These are phyloP conservation scores for Fulvia fulva DNA, from an alignment of 2,329 filamentous ascomycete genomes.

Conservation along the genomic window DNA sequence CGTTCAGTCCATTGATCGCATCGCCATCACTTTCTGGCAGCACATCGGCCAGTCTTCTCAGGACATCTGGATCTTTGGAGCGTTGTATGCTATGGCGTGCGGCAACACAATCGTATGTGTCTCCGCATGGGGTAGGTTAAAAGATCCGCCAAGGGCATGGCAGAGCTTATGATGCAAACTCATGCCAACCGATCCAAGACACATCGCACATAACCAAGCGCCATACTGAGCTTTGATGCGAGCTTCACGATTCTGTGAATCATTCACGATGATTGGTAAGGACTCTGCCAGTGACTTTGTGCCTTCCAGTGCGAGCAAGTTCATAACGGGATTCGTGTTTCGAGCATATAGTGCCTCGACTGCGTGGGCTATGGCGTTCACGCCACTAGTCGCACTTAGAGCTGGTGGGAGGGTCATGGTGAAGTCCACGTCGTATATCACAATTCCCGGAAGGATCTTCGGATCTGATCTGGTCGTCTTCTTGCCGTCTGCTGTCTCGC, in stretches of 20 bases:
- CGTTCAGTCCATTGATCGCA: slow-evolving; percentile 55
- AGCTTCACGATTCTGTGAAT: slow-evolving; percentile 45
- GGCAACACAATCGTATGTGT: slow-evolving; percentile 62
- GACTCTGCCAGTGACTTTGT: slow-evolving; percentile 51
- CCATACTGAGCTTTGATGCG: slow-evolving; percentile 56
- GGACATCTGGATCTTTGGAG: slow-evolving; percentile 50
- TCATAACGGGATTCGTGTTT: slow-evolving; percentile 59
- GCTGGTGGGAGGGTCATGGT: slow-evolving; percentile 55
- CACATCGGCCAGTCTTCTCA: slow-evolving; percentile 51
- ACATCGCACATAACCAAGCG: slow-evolving; percentile 61
- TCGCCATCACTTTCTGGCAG: slow-evolving; percentile 57
- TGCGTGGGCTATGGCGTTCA: slow-evolving; percentile 64
- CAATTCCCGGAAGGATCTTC: slow-evolving; percentile 56
- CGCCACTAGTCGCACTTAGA: slow-evolving; percentile 56
- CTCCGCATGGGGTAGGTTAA: slow-evolving; percentile 62
- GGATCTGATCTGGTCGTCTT: slow-evolving; percentile 58
- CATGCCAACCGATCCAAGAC: slow-evolving; percentile 59
- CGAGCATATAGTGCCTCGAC: slow-evolving; percentile 62
- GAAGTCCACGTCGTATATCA: slow-evolving; percentile 63
- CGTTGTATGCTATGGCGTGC: slow-evolving; percentile 61
- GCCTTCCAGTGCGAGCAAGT: slow-evolving; percentile 56
- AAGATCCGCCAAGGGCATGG: slow-evolving; percentile 60
- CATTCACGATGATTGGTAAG: slow-evolving; percentile 50
- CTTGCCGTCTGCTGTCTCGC: slow-evolving; percentile 56
- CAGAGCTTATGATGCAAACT: slow-evolving; percentile 65